Percentiles rank a stretch among this genome's conserved stretches.
phyloP scores from a whole-genome alignment of 768 basidiomycete genomes.

The Russula compacta region DNA sequence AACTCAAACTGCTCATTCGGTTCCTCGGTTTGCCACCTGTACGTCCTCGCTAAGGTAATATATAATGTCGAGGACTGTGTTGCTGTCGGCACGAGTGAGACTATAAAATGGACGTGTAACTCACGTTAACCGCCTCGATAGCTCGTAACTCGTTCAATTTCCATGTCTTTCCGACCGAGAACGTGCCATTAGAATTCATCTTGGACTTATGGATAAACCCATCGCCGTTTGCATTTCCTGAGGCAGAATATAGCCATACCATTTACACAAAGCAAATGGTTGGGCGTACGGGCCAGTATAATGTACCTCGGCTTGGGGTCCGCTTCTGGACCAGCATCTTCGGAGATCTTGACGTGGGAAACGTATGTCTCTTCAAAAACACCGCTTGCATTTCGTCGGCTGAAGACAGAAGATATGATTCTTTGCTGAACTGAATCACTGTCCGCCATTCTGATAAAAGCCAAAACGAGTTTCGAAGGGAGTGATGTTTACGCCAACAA shows the following conservation, averaged over 20 bases:
- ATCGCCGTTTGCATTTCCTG: constrained; percentile 52
- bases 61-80: constrained; percentile 58
- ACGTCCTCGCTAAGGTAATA: constrained; percentile 81
- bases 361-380: constrained; percentile 72
- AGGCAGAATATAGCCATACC: constrained; percentile 10
- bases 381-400: constrained; percentile 55
- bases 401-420: constrained; percentile 81
- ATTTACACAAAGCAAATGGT: neutral
- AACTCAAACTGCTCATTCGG: constrained; percentile 65
- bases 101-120: neutral
- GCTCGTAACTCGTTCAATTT: constrained; percentile 69
- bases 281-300: constrained; percentile 75
- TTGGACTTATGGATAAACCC: constrained; percentile 94
- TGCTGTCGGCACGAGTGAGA: neutral
- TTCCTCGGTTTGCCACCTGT: constrained; percentile 83
- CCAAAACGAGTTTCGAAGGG: neutral
- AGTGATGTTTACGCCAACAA: neutral
- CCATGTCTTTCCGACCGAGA: constrained; percentile 98
- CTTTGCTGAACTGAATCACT: constrained; percentile 47
- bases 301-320: constrained; percentile 85
- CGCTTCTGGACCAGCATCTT: constrained; percentile 63
- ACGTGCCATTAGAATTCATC: constrained; percentile 86
- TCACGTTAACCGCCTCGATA: constrained; percentile 51
- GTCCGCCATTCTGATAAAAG: constrained; percentile 28
- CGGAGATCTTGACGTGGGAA: constrained; percentile 88